Base-by-base conservation (phyloP, 495 filamentous ascomycete genomes). In the Neurospora tetraspora region DNA sequence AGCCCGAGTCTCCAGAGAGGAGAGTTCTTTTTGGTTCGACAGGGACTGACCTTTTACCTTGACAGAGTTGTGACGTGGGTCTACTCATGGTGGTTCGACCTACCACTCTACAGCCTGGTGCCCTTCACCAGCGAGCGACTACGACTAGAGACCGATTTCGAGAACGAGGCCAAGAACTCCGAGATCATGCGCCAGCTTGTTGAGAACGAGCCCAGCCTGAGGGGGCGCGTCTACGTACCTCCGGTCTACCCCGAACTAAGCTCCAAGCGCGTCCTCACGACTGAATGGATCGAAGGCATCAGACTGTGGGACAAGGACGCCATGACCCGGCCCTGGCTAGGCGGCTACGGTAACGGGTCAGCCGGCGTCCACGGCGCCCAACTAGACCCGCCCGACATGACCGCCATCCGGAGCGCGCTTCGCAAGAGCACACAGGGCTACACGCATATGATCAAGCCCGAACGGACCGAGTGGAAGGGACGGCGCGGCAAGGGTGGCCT, bases 211-310 rank as follows among this genome's bases (percentile, higher is more conserved):
- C 87, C 93, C 23, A 87, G 91, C 23, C 84, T 98, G 16, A 86
- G 89, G 39, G 91, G 88, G 42, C 85, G 93, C 3, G 94, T 98
- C 6, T 96, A 98, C 77, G 91, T 99, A 68, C 95, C 95, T 0
- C 87, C 90, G 42, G 91, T 97, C 23, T 94, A 93, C 79, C 86
- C 89, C 12, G 93, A 96, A 68, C 86, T 97, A 36, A 94, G 89
- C 76, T 94, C 92, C 10, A 91, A 85, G 75, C 88, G 96, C 27
- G 90, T 99, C 23, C 91, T 99, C 85, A 97, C 96, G 3, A 93
- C 96, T 2, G 95, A 99, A 78, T 99, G 96, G 96, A 93, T 99
- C 69, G 96, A 99, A 80, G 95, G 95, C 20, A 88, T 97, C 3
- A 87, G 94, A 23, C 85, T 99, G 9, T 97, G 94, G 91, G 94